Evolutionary conservation across 169 alveolate species (phyloP).

Genomic region (Eimeria maxima): DNA sequence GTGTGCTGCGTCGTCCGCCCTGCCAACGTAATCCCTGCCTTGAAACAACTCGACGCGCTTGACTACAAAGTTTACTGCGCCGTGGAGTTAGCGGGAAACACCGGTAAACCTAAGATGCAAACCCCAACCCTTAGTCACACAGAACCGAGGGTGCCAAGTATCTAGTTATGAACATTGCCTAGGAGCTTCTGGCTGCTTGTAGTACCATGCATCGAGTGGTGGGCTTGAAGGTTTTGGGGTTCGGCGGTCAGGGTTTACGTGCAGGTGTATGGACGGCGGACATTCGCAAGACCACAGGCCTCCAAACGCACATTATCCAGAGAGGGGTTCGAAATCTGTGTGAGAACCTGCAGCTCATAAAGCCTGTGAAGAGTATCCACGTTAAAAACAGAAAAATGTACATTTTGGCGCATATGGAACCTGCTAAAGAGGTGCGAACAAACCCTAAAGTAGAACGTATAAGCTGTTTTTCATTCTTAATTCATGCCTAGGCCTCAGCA

Average conservation of each 20-base stretch:
- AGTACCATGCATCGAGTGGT: not conserved
- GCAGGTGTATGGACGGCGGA: conserved; percentile 97
- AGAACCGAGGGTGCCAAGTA: not conserved
- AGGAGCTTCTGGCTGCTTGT: not conserved
- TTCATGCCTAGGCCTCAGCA: too few species aligned
- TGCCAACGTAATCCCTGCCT: conserved; percentile 89
- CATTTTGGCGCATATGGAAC: conserved; percentile 93
- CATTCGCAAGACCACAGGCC: conserved; percentile 92
- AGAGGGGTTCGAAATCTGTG: conserved; percentile 92
- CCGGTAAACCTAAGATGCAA: conserved; percentile 72
- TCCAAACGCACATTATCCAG: conserved; percentile 94
- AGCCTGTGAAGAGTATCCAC: conserved; percentile 94
- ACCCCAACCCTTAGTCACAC: not conserved
- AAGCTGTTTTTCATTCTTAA: not conserved
- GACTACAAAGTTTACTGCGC: conserved; percentile 94
- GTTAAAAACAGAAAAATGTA: conserved; percentile 94
- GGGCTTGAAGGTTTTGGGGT: conserved; percentile 1
- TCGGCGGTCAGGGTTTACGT: conserved; percentile 3
- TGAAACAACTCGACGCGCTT: conserved; percentile 90
- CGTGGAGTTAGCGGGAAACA: conserved; percentile 94
- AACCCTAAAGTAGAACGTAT: not conserved
- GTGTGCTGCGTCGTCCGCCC: conserved; percentile 89
- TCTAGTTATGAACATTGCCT: not conserved
- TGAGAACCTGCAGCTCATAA: conserved; percentile 91
- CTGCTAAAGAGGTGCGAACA: conserved; percentile 91